Evolutionary conservation across 805 yeast genomes (phyloP).

Genomic region (Kluyveromyces dobzhanskii): DNA sequence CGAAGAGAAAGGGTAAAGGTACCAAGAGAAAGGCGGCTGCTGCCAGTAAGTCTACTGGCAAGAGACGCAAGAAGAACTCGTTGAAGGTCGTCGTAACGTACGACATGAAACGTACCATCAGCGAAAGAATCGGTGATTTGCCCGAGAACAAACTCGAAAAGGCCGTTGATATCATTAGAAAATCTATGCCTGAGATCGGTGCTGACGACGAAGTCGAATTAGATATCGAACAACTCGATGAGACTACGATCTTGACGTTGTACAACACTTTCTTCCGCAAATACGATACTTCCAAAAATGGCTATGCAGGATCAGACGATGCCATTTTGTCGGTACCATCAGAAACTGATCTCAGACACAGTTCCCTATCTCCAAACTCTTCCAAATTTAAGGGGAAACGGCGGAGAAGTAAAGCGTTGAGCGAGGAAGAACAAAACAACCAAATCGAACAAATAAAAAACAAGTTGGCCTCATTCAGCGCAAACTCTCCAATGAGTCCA

Average conservation of each 20-base stretch:
- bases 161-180: constrained; percentile 78
- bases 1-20: constrained; percentile 35
- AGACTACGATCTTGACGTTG: constrained; percentile 69
- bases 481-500: constrained; percentile 38
- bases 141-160: constrained; percentile 76
- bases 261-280: constrained; percentile 72
- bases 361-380: constrained; percentile 9
- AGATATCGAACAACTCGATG: constrained; percentile 89
- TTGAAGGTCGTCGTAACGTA: constrained; percentile 55
- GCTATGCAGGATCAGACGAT: constrained; percentile 8
- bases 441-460: constrained; percentile 66
- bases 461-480: constrained; percentile 67
- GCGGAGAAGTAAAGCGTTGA: constrained; percentile 47
- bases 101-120: constrained; percentile 92
- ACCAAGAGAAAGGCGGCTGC: constrained; percentile 26
- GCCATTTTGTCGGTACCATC: constrained; percentile 6
- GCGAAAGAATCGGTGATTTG: constrained; percentile 71
- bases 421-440: constrained; percentile 57
- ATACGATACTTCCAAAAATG: constrained; percentile 20
- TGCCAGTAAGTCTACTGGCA: constrained; percentile 11
- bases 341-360: constrained; percentile 7
- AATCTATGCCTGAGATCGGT: constrained; percentile 50
- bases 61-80: constrained; percentile 23
- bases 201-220: constrained; percentile 89
- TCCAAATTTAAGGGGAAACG: constrained; percentile 18